phyloP scores from a whole-genome alignment of 441 rosid species.

The Gossypium davidsonii region DNA sequence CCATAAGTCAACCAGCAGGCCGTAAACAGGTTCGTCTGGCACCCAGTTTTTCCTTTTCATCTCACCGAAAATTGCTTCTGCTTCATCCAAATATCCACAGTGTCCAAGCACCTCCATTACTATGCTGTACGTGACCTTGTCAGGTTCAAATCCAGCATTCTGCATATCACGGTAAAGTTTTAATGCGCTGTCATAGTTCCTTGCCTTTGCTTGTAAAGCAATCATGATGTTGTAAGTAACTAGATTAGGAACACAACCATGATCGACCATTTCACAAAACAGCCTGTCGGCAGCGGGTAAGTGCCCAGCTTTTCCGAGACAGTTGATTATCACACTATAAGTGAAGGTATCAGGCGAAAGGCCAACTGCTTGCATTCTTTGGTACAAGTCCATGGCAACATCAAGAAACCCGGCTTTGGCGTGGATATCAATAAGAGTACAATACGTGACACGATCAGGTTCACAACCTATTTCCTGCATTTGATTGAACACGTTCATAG shows the following conservation, averaged over 20 bases:
- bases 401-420: slow-evolving; percentile 92
- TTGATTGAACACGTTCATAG: slow-evolving; percentile 61
- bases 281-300: slow-evolving; percentile 69
- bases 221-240: slow-evolving; percentile 83
- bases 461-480: slow-evolving; percentile 73
- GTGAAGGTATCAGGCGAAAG: slow-evolving; percentile 93
- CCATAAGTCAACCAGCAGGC: slow-evolving; percentile 87
- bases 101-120: slow-evolving; percentile 96
- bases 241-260: slow-evolving; percentile 76
- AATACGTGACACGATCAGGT: slow-evolving; percentile 87
- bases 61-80: slow-evolving; percentile 67
- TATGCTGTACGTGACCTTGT: slow-evolving; percentile 83
- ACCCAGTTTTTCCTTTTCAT: slow-evolving; percentile 76
- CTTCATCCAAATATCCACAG: slow-evolving; percentile 77
- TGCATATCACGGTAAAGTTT: slow-evolving; percentile 75
- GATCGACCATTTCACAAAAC: slow-evolving; percentile 76
- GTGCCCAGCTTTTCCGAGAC: slow-evolving; percentile 92
- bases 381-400: slow-evolving; percentile 77
- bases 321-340: slow-evolving; percentile 84
- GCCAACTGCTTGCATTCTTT: slow-evolving; percentile 71
- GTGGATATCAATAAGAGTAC: slow-evolving; percentile 84
- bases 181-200: slow-evolving; percentile 70
- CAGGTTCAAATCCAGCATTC: slow-evolving; percentile 76
- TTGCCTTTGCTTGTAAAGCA: slow-evolving; percentile 84
- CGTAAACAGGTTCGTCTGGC: slow-evolving; percentile 89